Base-by-base conservation (phyloP, 106 monocot species). In the Dendrobium chrysotoxum region DNA sequence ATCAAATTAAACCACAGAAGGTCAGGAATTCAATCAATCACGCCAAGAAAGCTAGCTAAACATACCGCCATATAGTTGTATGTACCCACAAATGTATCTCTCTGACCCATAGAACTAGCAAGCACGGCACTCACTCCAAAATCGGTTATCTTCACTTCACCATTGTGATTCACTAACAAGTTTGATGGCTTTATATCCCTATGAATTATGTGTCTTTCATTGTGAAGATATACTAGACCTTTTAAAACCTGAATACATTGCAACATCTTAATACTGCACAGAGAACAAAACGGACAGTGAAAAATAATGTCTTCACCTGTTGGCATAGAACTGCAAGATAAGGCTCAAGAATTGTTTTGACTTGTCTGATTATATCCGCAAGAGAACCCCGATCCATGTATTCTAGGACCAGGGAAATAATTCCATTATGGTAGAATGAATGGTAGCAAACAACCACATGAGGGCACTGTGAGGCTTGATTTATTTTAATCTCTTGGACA, bases 341-440 rank as follows among this genome's bases (percentile, higher is more conserved):
- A 74, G 98, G 98, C 81, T 98, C 98, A 44, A 98, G 95, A 81
- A 98, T 90, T 53, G 88, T 98, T 76, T 95, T 89, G 18, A 92
- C 89, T 89, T 95, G 98, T 70, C 91, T 95, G 70, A 98, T 77
- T 53, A 98, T 78, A 79, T 98, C 98, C 11, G 91, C 95, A 44
- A 98, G 88, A 82, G 98, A 95, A 57, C 98, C 98, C 41, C 92
- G 84, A 80, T 98, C 92, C 98, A 98, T 98, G 79, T 95, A 98
- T 78, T 98, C 98, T 76, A 98, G 85, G 25, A 98, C 91, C 65
- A 98, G 91, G 81, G 88, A 98, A 83, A 98, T 98, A 83, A 98
- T 77, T 16, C 98, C 98, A 86, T 98, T 98, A 64, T 95, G 94
- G 80, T 95, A 98, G 80, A 94, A 98, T 41, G 95, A 92, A 78